Conservation (phyloP, 495 filamentous ascomycete species). For the Echria macrotheca region DNA sequence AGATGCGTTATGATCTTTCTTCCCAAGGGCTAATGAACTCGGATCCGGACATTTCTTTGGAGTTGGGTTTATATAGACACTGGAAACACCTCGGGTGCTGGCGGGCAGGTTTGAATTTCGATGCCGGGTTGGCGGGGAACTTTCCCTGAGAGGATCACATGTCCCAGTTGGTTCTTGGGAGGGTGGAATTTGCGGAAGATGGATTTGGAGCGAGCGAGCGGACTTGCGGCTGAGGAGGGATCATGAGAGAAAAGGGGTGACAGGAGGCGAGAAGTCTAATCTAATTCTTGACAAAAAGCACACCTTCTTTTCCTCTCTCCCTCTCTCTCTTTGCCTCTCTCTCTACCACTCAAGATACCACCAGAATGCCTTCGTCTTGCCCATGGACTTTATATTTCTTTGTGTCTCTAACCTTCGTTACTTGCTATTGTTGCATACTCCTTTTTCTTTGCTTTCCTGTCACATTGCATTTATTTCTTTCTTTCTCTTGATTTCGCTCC, state of each 20-base stretch:
- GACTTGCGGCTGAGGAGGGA: background rate
- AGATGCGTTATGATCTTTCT: slow-evolving; percentile 6
- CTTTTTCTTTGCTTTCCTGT: background rate
- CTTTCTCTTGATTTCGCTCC: background rate
- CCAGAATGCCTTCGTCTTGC: background rate
- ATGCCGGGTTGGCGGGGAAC: background rate
- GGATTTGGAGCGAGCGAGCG: no score
- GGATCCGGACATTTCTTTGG: background rate
- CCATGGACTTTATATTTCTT: background rate
- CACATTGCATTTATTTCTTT: background rate
- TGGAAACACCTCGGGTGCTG: background rate
- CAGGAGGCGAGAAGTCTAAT: background rate
- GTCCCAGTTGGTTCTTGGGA: no score
- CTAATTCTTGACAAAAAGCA: background rate
- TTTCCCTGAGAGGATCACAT: no score
- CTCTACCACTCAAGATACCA: background rate
- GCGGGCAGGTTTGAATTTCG: background rate
- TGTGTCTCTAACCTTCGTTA: background rate
- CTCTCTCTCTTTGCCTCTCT: no score
- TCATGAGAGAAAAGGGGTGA: background rate
- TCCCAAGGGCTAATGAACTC: background rate
- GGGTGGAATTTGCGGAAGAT: no score
- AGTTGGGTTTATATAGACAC: slow-evolving; percentile 3
- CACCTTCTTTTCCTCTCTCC: background rate
- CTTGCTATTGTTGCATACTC: background rate